Conservation (phyloP, 176 grass and related monocot species). For the Bolboschoenus planiculmis region DNA sequence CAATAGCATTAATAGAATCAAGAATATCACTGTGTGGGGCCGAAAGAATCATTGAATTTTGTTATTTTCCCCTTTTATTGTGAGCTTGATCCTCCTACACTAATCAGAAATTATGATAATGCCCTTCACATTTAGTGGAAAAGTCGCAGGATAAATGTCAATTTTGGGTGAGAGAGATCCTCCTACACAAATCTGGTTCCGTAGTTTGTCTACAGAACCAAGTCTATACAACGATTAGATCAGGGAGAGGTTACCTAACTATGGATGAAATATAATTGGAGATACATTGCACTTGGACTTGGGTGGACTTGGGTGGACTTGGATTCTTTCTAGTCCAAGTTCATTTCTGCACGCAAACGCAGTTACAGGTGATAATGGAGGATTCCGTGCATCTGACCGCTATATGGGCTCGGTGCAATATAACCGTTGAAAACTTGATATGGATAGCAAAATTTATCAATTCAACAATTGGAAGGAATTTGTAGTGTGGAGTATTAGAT, state of each 20-base stretch:
- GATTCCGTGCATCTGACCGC: not conserved
- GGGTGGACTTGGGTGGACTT: not conserved
- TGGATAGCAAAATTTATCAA: not conserved
- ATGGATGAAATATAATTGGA: not conserved
- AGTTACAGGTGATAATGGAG: not conserved
- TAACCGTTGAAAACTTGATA: not conserved
- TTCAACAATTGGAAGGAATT: not conserved
- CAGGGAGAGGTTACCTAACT: not conserved
- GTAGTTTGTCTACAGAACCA: not conserved
- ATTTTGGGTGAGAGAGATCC: not conserved
- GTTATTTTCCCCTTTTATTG: not conserved
- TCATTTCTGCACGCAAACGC: not conserved
- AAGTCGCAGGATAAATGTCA: not conserved
- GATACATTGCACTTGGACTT: constrained; percentile 16
- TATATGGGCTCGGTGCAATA: not conserved
- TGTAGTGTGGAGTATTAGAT: not conserved
- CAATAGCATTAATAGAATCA: constrained; percentile 1
- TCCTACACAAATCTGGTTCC: no score
- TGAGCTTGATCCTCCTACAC: not conserved
- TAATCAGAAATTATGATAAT: not conserved
- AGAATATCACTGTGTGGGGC: constrained; percentile 14
- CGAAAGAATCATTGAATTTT: not conserved
- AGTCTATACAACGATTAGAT: not conserved
- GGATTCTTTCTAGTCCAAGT: constrained; percentile 7
- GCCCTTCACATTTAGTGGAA: not conserved